These are phyloP conservation scores for Dryadomyces quercus-mongolicae DNA, from an alignment of 2,329 filamentous ascomycete species.

Conservation along the genomic window DNA sequence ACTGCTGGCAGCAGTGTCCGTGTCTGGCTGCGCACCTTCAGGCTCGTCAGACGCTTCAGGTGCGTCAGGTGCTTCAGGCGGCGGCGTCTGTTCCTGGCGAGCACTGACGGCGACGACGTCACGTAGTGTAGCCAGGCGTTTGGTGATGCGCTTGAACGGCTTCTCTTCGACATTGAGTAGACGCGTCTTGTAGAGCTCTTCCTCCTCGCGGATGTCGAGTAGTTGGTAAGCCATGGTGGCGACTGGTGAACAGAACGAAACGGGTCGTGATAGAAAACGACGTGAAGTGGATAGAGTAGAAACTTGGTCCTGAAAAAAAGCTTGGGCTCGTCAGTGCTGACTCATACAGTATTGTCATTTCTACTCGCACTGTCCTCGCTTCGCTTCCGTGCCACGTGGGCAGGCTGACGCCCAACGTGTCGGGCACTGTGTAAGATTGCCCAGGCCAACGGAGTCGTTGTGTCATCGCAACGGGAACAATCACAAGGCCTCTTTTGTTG, in stretches of 20 bases:
- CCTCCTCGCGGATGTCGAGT: slow-evolving; percentile 64
- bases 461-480: too few relatives aligned
- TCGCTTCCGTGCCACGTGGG: too few relatives aligned
- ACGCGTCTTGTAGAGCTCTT: slow-evolving; percentile 76
- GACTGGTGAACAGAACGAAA: too few relatives aligned
- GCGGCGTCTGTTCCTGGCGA: slow-evolving; percentile 50
- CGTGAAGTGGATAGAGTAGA: too few relatives aligned
- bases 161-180: slow-evolving; percentile 86
- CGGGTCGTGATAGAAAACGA: too few relatives aligned
- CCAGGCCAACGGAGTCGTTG: too few relatives aligned
- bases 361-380: too few relatives aligned
- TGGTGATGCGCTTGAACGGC: slow-evolving; percentile 79
- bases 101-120: slow-evolving; percentile 43
- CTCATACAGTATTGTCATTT: neutral
- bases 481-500: too few relatives aligned
- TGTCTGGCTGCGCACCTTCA: too few relatives aligned
- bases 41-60: slow-evolving; percentile 35
- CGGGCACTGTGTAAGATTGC: neutral
- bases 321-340: too few relatives aligned
- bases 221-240: slow-evolving; percentile 40
- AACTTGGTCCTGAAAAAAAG: too few relatives aligned
- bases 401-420: neutral
- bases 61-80: slow-evolving; percentile 39
- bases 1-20: slow-evolving; percentile 19
- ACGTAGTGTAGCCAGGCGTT: slow-evolving; percentile 60